Evolutionary conservation across 257 asterid species (phyloP).

Genomic region (Parsonsia alboflavescens): DNA sequence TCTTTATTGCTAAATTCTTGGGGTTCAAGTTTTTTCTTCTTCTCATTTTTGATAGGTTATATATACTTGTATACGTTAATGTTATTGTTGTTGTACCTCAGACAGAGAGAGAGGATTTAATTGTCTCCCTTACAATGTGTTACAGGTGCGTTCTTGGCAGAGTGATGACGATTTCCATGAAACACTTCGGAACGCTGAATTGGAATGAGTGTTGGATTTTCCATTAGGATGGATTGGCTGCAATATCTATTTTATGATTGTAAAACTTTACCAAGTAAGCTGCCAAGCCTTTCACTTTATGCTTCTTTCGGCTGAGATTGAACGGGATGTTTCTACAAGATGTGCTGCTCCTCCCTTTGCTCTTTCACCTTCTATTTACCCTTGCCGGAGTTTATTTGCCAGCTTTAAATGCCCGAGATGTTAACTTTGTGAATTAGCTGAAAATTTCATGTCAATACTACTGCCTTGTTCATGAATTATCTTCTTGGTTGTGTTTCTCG

Average conservation of each 20-base stretch:
- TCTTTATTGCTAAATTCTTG: no score
- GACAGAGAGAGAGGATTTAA: neutral
- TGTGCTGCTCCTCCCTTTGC: neutral
- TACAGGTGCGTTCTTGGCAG: conserved; percentile 55
- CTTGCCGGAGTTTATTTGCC: neutral
- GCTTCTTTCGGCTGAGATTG: neutral
- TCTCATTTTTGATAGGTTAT: neutral
- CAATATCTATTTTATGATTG: neutral
- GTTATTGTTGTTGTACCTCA: neutral
- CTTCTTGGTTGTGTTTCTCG: neutral
- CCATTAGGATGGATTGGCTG: neutral
- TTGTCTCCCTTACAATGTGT: neutral
- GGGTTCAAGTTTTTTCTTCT: neutral
- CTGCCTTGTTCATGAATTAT: neutral
- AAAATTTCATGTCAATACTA: neutral
- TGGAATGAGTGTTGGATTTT: conserved; percentile 26
- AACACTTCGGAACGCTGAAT: conserved; percentile 63
- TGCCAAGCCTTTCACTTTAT: neutral
- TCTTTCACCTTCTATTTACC: neutral
- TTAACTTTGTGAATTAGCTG: neutral
- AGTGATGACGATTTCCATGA: conserved; percentile 41
- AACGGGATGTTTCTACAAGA: neutral
- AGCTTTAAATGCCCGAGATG: neutral
- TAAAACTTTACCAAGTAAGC: neutral
- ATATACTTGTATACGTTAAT: neutral